These are phyloP conservation scores for Helianthus tuberosus DNA, from an alignment of 129 eudicot genomes.

Conservation along the genomic window DNA sequence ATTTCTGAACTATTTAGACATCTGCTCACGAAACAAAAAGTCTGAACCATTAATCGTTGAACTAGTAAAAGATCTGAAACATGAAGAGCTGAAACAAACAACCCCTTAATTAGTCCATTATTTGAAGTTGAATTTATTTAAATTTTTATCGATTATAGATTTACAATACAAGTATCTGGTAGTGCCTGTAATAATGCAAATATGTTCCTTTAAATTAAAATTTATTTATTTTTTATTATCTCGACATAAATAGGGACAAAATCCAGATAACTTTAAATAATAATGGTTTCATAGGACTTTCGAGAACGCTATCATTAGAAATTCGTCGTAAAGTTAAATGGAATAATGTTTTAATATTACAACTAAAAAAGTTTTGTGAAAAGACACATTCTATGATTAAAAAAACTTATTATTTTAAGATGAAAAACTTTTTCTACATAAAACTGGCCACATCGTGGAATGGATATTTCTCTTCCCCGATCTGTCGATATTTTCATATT, in stretches of 20 bases:
- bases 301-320: conserved; percentile 6
- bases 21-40: too few relatives aligned
- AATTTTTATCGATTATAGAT: too few relatives aligned
- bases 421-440: not conserved
- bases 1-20: too few relatives aligned
- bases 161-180: too few relatives aligned
- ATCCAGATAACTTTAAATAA: not conserved
- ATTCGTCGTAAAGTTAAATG: not conserved
- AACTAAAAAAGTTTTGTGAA: not conserved
- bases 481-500: conserved; percentile 1
- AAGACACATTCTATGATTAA: not conserved
- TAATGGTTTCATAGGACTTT: not conserved
- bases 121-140: too few relatives aligned
- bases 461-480: not conserved
- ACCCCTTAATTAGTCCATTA: too few relatives aligned
- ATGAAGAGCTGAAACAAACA: too few relatives aligned
- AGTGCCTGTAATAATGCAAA: too few relatives aligned
- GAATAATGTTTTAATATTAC: not conserved
- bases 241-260: not conserved
- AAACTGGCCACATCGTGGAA: not conserved
- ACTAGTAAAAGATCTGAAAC: too few relatives aligned
- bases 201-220: too few relatives aligned
- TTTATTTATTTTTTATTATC: too few relatives aligned
- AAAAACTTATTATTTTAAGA: not conserved
- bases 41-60: too few relatives aligned